These are phyloP conservation scores for Xylaria intraflava DNA, from an alignment of 495 filamentous ascomycete species.

Conservation along the genomic window DNA sequence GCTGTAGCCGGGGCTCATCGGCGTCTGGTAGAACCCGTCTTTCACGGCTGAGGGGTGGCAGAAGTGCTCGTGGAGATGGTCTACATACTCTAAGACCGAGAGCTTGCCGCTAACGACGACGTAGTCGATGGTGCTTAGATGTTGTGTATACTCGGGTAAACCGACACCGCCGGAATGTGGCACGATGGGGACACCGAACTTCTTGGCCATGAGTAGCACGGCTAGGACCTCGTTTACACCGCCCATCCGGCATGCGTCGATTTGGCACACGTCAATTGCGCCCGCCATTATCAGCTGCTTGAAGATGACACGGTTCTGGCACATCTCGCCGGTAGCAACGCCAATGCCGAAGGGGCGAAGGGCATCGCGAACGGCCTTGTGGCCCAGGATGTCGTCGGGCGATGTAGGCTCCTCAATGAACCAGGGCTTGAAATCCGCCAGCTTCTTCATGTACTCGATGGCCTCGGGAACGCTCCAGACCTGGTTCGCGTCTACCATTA, in stretches of 20 bases:
- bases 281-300: slow-evolving; percentile 78
- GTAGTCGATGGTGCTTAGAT: slow-evolving; percentile 90
- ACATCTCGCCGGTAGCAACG: slow-evolving; percentile 94
- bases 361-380: slow-evolving; percentile 76
- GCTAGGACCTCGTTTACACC: slow-evolving; percentile 91
- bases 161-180: slow-evolving; percentile 88
- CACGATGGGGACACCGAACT: slow-evolving; percentile 76
- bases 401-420: slow-evolving; percentile 98
- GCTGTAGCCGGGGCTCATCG: slow-evolving; percentile 74
- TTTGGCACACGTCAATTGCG: slow-evolving; percentile 82
- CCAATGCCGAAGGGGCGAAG: slow-evolving; percentile 68
- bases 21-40: slow-evolving; percentile 84
- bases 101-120: slow-evolving; percentile 77
- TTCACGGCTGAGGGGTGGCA: slow-evolving; percentile 70
- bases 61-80: slow-evolving; percentile 92
- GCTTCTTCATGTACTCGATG: slow-evolving; percentile 76
- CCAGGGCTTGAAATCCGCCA: slow-evolving; percentile 84
- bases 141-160: slow-evolving; percentile 90
- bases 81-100: slow-evolving; percentile 83
- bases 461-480: slow-evolving; percentile 91
- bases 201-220: slow-evolving; percentile 84
- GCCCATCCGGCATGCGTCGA: slow-evolving; percentile 86
- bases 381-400: slow-evolving; percentile 85
- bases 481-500: slow-evolving; percentile 97
- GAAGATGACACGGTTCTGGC: slow-evolving; percentile 90